Percentiles rank a stretch among this genome's conserved stretches.
These are phyloP conservation scores for Arabidopsis arenosa DNA, from an alignment of 345 rosid genomes.

Conservation along the genomic window DNA sequence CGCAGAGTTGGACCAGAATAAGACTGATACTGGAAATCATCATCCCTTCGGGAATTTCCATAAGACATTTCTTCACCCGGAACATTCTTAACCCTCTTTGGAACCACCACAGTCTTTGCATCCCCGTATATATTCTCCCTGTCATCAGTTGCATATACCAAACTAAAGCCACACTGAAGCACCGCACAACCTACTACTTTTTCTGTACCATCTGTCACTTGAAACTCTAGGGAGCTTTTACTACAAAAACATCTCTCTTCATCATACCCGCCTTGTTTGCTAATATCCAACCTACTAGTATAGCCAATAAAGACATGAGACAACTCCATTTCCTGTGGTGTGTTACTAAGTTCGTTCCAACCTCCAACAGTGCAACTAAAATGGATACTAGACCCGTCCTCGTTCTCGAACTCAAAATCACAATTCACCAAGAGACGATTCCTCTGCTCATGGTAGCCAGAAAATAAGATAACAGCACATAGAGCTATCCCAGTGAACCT, in stretches of 20 bases:
- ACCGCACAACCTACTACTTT: background rate
- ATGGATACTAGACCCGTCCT: background rate
- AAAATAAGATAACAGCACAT: constrained; percentile 17
- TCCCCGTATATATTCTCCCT: background rate
- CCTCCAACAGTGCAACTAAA: constrained; percentile 3
- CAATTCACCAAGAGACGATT: background rate
- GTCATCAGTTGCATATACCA: background rate
- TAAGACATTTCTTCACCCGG: background rate
- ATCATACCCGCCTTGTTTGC: background rate
- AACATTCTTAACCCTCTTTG: background rate
- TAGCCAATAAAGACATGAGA: constrained; percentile 27
- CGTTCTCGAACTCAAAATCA: background rate
- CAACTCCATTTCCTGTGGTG: background rate
- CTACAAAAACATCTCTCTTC: background rate
- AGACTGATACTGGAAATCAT: background rate
- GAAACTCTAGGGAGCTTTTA: background rate
- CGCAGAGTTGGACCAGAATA: background rate
- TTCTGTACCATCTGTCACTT: constrained; percentile 27
- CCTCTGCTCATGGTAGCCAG: background rate
- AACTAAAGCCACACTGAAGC: constrained; percentile 19
- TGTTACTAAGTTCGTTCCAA: constrained; percentile 14
- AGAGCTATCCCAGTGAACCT: constrained; percentile 9
- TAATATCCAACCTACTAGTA: background rate
- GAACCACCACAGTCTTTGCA: background rate
- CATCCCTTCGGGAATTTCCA: background rate